These are phyloP conservation scores for Cutaneotrichosporon mucoides DNA, from an alignment of 1,284 basidiomycete species.

Conservation along the genomic window DNA sequence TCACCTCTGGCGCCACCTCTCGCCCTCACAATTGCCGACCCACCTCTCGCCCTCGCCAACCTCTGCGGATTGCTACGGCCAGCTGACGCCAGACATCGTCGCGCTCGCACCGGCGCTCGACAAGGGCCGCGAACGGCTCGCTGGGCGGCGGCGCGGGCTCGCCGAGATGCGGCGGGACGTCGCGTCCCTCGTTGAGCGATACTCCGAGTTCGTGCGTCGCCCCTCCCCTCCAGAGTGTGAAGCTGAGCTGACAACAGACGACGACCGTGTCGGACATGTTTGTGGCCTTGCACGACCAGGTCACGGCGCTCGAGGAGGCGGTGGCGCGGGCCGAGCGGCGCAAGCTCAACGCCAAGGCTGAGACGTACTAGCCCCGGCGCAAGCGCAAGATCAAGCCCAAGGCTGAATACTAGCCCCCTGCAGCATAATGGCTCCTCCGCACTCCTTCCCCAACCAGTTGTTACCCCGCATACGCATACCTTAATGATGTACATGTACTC, in stretches of 20 bases:
- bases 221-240: no score
- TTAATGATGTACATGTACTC: not conserved
- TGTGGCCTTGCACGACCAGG: slow-evolving; percentile 35
- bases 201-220: slow-evolving; percentile 34
- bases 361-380: slow-evolving; percentile 30
- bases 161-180: slow-evolving; percentile 24
- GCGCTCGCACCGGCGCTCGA: slow-evolving; percentile 24
- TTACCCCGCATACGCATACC: not conserved
- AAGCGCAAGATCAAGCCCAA: slow-evolving; percentile 25
- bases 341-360: slow-evolving; percentile 26
- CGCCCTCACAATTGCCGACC: no score
- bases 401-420: slow-evolving; percentile 28
- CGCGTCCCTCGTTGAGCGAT: slow-evolving; percentile 26
- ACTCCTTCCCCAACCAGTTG: no score
- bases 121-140: slow-evolving; percentile 9
- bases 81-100: slow-evolving; percentile 27
- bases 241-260: slow-evolving; percentile 30
- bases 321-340: slow-evolving; percentile 31
- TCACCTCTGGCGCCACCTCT: no score
- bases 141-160: slow-evolving; percentile 16
- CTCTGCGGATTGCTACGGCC: no score
- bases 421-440: not conserved
- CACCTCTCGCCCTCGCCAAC: no score
- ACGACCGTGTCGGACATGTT: slow-evolving; percentile 41
- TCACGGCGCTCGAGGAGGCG: slow-evolving; percentile 35